Base-by-base conservation (phyloP, 352 stramenopile genomes). In the Elongisporangium undulatum region DNA sequence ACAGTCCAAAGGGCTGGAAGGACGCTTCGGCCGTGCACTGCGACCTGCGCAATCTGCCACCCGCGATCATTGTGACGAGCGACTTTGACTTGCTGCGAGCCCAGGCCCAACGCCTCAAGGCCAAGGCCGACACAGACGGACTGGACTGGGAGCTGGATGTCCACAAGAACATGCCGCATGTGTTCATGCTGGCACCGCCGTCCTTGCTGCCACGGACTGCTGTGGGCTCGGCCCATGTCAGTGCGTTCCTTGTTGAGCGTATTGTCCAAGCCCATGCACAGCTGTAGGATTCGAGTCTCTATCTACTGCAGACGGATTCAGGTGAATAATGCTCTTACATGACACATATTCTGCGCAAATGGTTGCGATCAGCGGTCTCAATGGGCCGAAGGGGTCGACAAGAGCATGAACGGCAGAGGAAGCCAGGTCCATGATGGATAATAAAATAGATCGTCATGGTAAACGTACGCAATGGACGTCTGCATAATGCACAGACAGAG, bases 131-230 rank as follows among this genome's bases (percentile, higher is more conserved):
- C 20, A 49, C 50, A 0, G 59, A 79, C 23, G 64, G 73, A 0
- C 62, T 81, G 9, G 50, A 63, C 8, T 63, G 67, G 2, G 63
- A 84, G 53, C 24, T 86, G 49, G 75, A 90, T 55, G 56, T 85
- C 21, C 78, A 87, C 41, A 22, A 53, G 2, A 68, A 73, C 62
- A 82, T 90, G 67, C 76, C 78, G 3, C 81, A 90, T 53, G 75
- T 85, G 8, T 90, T 90, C 69, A 82, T 69, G 3, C 53, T 78
- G 1, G 79, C 85, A 24, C 78, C 78, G 2, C 66, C 75, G 19
- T 63, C 67, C 13, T 63, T 85, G 39, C 61, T 90, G 51, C 78
- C 81, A 3, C 63, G 85, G 45, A 75, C 74, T 13, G 70, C 66
- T 17, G 66, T 78, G 7, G 80, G 75, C 2, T 67, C 87, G 8